Conservation (phyloP, 2,329 filamentous ascomycete genomes). For the Cercospora canescens region DNA sequence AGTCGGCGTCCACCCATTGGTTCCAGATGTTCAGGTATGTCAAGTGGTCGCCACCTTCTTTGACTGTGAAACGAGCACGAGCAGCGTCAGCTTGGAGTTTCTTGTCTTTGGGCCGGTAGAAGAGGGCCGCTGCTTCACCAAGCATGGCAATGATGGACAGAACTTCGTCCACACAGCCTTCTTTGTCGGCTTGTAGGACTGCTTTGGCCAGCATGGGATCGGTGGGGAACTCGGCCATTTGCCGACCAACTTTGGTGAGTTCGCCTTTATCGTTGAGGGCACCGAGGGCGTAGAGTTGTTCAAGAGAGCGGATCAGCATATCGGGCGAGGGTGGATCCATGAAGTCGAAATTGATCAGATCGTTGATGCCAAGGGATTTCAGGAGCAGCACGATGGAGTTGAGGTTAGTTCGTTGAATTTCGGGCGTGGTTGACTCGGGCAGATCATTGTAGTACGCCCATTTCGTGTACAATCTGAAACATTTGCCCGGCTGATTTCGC, state of each 20-base stretch:
- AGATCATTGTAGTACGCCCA: conserved; percentile 88
- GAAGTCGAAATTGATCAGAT: conserved; percentile 91
- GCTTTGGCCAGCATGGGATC: conserved; percentile 90
- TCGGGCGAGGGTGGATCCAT: conserved; percentile 92
- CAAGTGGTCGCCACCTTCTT: conserved; percentile 86
- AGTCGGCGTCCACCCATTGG: conserved; percentile 92
- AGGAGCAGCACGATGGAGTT: conserved; percentile 80
- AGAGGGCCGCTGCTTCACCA: conserved; percentile 81
- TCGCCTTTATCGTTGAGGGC: conserved; percentile 86
- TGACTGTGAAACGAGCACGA: conserved; percentile 81
- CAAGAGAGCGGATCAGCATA: conserved; percentile 82
- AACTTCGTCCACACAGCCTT: conserved; percentile 91
- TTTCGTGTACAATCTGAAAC: conserved; percentile 90
- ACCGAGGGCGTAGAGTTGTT: conserved; percentile 87
- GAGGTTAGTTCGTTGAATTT: conserved; percentile 89
- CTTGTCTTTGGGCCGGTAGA: conserved; percentile 95
- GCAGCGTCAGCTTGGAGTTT: conserved; percentile 94
- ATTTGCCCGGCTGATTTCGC: conserved; percentile 88
- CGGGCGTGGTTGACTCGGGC: conserved; percentile 86
- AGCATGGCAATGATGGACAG: conserved; percentile 94
- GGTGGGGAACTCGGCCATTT: conserved; percentile 94
- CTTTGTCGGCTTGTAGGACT: conserved; percentile 82
- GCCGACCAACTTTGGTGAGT: conserved; percentile 84
- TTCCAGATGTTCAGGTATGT: conserved; percentile 92
- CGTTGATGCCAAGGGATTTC: conserved; percentile 88